Base-by-base conservation (phyloP, 2,329 filamentous ascomycete species). In the Gremmenia infestans region DNA sequence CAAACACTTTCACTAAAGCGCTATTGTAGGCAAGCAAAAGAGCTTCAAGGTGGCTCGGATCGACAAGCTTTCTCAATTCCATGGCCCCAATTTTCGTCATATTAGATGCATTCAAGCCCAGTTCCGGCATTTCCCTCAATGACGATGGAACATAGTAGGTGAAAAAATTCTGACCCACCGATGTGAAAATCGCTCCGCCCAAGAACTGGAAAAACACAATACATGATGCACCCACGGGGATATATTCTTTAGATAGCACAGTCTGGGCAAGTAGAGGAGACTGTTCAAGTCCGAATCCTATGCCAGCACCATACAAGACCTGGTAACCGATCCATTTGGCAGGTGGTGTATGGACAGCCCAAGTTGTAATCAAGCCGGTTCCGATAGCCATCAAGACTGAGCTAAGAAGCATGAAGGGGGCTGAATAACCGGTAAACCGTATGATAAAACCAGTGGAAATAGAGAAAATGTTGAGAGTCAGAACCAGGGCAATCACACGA, bases 221-320 rank as follows among this genome's bases (percentile, higher is more conserved):
- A 60, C 79, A 74, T 4, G 81, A 76, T 28, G 81, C 75, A 19
- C 81, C 81, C 1, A 74, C 79, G 1, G 80, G 76, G 12, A 81
- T 72, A 54, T 76, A 73, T 3, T 78, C 73, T 12, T 83, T 71
- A 45, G 83, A 79, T 3, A 84, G 72, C 0, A 80, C 76, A 0
- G 80, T 77, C 63, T 84, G 81, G 4, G 80, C 75, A 2, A 81
- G 81, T 19, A 86, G 77, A 53, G 75, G 72, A 15, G 79, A 73
- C 3, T 81, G 77, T 63, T 86, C 82, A 76, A 86, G 82, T 11
- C 80, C 81, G 19, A 81, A 71, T 2, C 83, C 83, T 9, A 81
- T 74, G 37, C 81, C 81, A 3, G 82, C 71, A 42, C 81, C 82
- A 25, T 61, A 71, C 17, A 85, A 65, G 48, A 81, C 76, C 65